Conservation (phyloP, 495 filamentous ascomycete species). For the Aspergillus funiculosus region DNA sequence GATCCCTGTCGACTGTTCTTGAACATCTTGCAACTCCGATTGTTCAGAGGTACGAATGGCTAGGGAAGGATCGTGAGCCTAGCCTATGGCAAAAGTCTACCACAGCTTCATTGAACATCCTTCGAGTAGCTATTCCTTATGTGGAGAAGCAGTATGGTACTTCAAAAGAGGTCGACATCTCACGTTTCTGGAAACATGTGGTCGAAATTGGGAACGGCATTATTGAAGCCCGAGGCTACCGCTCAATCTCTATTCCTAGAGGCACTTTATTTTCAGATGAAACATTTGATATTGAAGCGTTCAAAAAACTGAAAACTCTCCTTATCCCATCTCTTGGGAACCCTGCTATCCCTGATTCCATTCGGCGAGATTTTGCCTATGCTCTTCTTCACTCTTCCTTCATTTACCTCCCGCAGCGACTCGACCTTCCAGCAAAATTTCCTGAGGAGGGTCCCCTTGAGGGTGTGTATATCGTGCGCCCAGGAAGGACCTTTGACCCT, state of each 20-base stretch:
- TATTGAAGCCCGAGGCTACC: slow-evolving; percentile 34
- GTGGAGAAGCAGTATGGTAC: slow-evolving; percentile 45
- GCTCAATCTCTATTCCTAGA: slow-evolving; percentile 25
- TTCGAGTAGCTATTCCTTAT: slow-evolving; percentile 60
- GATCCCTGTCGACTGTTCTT: slow-evolving; percentile 54
- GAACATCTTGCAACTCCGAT: slow-evolving; percentile 63
- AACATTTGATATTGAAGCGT: slow-evolving; percentile 72
- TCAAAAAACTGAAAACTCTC: slow-evolving; percentile 59
- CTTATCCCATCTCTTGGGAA: slow-evolving; percentile 71
- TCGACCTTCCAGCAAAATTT: slow-evolving; percentile 51
- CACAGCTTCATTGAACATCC: slow-evolving; percentile 58
- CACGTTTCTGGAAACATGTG: slow-evolving; percentile 39
- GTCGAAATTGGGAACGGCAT: slow-evolving; percentile 39
- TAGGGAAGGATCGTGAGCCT: slow-evolving; percentile 51
- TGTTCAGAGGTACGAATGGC: slow-evolving; percentile 65
- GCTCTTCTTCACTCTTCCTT: slow-evolving; percentile 79
- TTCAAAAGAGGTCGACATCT: slow-evolving; percentile 26
- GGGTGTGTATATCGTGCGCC: slow-evolving; percentile 57
- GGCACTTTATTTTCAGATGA: slow-evolving; percentile 44
- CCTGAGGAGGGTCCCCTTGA: slow-evolving; percentile 50
- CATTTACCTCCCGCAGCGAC: slow-evolving; percentile 62
- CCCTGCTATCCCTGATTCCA: slow-evolving; percentile 55
- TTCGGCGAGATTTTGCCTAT: slow-evolving; percentile 64
- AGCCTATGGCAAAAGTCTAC: slow-evolving; percentile 78
- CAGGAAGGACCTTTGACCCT: slow-evolving; percentile 65